Conservation (phyloP, 768 basidiomycete species). For the Hygrophoropsis aurantiaca region DNA sequence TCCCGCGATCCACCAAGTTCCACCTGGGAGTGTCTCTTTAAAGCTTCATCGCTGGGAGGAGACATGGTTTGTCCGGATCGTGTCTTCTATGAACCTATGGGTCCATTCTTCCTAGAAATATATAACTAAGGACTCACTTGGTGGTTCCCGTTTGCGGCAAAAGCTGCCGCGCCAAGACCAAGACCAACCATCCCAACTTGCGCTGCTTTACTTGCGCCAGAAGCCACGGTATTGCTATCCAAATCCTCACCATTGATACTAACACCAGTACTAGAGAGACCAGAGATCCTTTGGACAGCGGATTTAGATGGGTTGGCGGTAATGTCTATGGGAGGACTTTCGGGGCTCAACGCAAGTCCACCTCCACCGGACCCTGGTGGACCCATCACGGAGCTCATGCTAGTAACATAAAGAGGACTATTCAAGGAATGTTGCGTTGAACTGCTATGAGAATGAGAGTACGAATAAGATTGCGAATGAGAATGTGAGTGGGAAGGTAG, state of each 20-base stretch:
- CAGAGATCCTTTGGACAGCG: slow-evolving; percentile 22
- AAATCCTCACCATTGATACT: slow-evolving; percentile 26
- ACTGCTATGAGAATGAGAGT: slow-evolving; percentile 34
- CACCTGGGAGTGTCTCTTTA: slow-evolving; percentile 38
- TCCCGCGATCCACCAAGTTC: slow-evolving; percentile 35
- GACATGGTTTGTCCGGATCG: slow-evolving; percentile 52
- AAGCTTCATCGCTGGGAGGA: slow-evolving; percentile 63
- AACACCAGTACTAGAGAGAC: slow-evolving; percentile 24
- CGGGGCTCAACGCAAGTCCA: slow-evolving; percentile 24
- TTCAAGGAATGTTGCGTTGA: slow-evolving; percentile 46
- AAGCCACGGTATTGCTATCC: slow-evolving; percentile 14
- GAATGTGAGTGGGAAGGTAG: slow-evolving; percentile 32
- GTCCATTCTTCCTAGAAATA: not conserved
- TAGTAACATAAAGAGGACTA: slow-evolving; percentile 34
- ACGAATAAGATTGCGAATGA: slow-evolving; percentile 31
- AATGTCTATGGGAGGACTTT: slow-evolving; percentile 28
- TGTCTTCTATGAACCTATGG: slow-evolving; percentile 29
- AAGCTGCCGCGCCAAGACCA: slow-evolving; percentile 15
- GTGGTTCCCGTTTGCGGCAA: slow-evolving; percentile 19
- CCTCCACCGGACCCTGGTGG: slow-evolving; percentile 21
- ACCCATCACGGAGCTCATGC: slow-evolving; percentile 27
- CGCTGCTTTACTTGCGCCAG: slow-evolving; percentile 19
- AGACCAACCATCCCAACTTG: slow-evolving; percentile 23
- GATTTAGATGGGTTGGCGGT: slow-evolving; percentile 11
- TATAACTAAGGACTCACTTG: slow-evolving; percentile 2